These are phyloP conservation scores for Pseudoperonospora humuli DNA, from an alignment of 352 stramenopile genomes.

Conservation along the genomic window DNA sequence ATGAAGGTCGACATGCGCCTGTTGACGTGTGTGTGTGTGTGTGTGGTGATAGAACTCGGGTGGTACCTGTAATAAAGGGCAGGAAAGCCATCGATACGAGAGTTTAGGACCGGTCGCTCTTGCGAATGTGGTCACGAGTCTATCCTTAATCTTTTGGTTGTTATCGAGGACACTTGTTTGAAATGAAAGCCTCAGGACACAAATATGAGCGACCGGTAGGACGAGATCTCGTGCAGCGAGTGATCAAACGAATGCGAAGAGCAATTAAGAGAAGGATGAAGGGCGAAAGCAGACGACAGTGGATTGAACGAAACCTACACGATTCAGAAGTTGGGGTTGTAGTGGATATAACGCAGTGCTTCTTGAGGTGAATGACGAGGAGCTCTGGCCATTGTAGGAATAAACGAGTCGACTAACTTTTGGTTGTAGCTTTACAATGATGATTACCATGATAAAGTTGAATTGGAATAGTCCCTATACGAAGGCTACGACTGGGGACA, in stretches of 20 bases:
- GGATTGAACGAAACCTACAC: constrained; percentile 66
- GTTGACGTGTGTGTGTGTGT: constrained; percentile 1
- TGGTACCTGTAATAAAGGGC: too few relatives aligned
- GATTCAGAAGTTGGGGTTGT: constrained; percentile 50
- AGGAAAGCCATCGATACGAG: too few relatives aligned
- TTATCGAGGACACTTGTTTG: too few relatives aligned
- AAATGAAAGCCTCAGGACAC: constrained; percentile 1
- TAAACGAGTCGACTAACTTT: too few relatives aligned
- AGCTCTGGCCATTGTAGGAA: too few relatives aligned
- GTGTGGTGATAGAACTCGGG: too few relatives aligned
- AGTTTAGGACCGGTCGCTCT: too few relatives aligned
- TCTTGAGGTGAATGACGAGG: too few relatives aligned
- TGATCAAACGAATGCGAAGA: constrained; percentile 17
- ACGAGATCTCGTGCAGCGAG: constrained; percentile 9
- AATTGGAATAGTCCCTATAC: constrained; percentile 45
- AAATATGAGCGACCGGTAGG: constrained; percentile 15
- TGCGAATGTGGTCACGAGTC: too few relatives aligned
- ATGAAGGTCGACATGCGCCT: background rate
- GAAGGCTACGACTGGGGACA: constrained; percentile 23
- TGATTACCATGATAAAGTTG: constrained; percentile 49
- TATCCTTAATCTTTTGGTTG: too few relatives aligned
- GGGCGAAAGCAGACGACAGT: constrained; percentile 55
- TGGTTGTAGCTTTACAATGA: constrained; percentile 37
- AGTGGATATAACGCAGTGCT: too few relatives aligned
- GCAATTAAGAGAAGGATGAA: constrained; percentile 55